These are phyloP conservation scores for Zygoascus sp. DNA, from an alignment of 1,139 yeast genomes.

Conservation along the genomic window DNA sequence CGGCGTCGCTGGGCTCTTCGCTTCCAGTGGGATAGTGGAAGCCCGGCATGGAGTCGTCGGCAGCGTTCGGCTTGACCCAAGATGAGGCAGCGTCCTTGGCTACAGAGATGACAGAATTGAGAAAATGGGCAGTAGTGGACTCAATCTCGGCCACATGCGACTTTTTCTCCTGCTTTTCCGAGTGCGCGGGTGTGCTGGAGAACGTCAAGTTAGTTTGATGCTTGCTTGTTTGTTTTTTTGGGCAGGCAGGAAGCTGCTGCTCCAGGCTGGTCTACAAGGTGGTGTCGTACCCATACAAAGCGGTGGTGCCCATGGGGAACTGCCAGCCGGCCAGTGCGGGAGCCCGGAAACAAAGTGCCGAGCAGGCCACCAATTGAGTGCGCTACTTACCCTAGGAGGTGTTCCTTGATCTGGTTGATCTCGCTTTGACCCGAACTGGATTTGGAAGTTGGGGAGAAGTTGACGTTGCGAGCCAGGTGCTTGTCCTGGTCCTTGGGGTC, in stretches of 20 bases:
- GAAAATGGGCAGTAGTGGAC: constrained; percentile 31
- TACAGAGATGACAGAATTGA: constrained; percentile 29
- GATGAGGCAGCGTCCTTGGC: constrained; percentile 35
- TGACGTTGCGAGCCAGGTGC: constrained; percentile 2
- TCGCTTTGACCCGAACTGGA: neutral
- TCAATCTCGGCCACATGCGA: constrained; percentile 1
- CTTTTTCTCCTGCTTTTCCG: neutral
- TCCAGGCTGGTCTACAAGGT: too few relatives aligned
- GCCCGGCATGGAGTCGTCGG: neutral
- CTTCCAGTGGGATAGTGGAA: constrained; percentile 46
- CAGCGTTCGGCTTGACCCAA: constrained; percentile 15
- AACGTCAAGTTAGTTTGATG: too few relatives aligned
- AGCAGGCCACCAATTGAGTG: neutral
- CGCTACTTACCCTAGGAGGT: neutral
- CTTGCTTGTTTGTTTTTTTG: too few relatives aligned
- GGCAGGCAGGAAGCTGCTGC: too few relatives aligned
- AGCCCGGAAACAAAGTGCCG: neutral
- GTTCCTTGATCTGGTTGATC: neutral
- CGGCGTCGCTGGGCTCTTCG: constrained; percentile 52
- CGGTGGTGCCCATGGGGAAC: too few relatives aligned
- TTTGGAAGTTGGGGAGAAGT: neutral
- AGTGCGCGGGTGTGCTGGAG: neutral
- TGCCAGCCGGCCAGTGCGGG: too few relatives aligned
- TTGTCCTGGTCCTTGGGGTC: neutral
- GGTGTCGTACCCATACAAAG: too few relatives aligned